Evolutionary conservation across 306 rosid species (phyloP).

Genomic region (Arachis hypogaea): DNA sequence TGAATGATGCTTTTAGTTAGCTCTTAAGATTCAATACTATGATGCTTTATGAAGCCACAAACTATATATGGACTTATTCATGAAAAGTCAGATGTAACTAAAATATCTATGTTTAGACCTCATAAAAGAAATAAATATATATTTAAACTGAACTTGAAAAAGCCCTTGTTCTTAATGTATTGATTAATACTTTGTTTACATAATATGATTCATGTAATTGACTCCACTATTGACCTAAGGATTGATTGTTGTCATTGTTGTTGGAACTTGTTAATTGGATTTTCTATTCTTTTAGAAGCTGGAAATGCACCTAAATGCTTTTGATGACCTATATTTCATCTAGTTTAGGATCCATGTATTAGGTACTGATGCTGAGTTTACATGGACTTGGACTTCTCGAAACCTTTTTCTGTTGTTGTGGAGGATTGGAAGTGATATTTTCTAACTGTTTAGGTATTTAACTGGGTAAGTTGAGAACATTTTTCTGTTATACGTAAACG

Average conservation of each 20-base stretch:
- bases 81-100: not conserved
- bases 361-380: no score
- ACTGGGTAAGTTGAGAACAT: not conserved
- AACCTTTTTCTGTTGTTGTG: no score
- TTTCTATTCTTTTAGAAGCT: no score
- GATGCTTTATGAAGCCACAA: slow-evolving; percentile 12
- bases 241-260: not conserved
- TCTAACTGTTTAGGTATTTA: no score
- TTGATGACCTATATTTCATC: no score
- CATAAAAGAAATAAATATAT: no score
- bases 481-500: not conserved
- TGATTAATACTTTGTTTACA: not conserved
- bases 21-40: not conserved
- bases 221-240: not conserved
- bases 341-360: no score
- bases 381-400: no score
- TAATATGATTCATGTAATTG: not conserved
- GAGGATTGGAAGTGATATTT: no score
- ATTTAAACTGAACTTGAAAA: not conserved
- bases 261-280: no score
- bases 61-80: not conserved
- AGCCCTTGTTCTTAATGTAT: not conserved
- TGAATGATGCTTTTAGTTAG: slow-evolving; percentile 4
- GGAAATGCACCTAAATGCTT: no score
- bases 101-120: no score